Evolutionary conservation across 257 asterid species (phyloP), one percentile per base, ranked within the genome.

Genomic region (Solanum chiquidenum): DNA sequence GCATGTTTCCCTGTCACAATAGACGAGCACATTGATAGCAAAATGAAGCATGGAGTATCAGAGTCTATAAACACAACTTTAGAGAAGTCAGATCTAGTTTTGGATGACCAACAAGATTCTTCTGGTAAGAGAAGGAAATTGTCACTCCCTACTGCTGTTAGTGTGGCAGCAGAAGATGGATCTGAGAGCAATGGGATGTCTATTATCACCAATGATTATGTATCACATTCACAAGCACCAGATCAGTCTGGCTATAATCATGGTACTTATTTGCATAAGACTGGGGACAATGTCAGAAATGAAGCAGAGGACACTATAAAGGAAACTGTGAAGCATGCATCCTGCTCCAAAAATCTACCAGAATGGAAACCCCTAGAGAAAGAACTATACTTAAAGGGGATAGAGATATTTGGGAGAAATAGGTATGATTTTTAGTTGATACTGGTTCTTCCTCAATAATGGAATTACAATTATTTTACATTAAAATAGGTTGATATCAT

Each of bases 391-490:
- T 85, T 90, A 88, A 97, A 97, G 87, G 99, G 99, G 64, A 88
- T 95, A 86, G 98, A 96, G 91, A 96, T 97, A 73, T 97, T 94
- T 93, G 99, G 99, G 88, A 93, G 94, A 92, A 96, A 96, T 87
- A 97, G 99, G 99, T 95, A 91, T 18, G 88, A 25, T 35, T 72
- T 42, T 72, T 68, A 71, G 64, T 87, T 88, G 40, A 33, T 66
- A 40, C 72, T 84, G 71, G 40, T 60, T 64, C 86, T 68, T 75
- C 10, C 62, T 72, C 62, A 35, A 37, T 38, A 46, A 80, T 46
- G 20, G 44, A 80, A 49, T 29, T 82, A 29, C 29, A 82, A 29
- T 80, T 80, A 44, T 80, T 33, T 23, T 72, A 27, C 73, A 49
- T 49, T 79, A 29, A 49, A 82, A 49, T 49, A 49, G 68, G 85